Percentiles rank a stretch among this genome's conserved stretches.
Conservation (phyloP, 1,284 basidiomycete genomes). For the Irpex sp. region DNA sequence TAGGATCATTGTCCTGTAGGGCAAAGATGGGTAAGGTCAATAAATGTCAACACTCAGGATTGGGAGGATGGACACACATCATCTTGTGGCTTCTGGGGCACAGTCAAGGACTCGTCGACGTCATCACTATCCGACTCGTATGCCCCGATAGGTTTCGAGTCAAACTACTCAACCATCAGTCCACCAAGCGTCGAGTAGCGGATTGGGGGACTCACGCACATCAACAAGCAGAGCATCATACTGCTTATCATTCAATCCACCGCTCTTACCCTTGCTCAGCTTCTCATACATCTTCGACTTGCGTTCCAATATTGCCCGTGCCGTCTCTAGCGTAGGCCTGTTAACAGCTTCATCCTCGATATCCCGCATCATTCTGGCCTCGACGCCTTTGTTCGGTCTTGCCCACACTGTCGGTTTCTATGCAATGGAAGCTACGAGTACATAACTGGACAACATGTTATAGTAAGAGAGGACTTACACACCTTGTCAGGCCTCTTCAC, state of each 20-base stretch:
- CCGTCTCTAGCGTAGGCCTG: slow-evolving; percentile 66
- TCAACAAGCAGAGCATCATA: slow-evolving; percentile 78
- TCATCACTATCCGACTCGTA: slow-evolving; percentile 71
- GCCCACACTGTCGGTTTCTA: slow-evolving; percentile 75
- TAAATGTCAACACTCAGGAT: neutral
- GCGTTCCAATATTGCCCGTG: slow-evolving; percentile 64
- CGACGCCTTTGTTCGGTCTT: slow-evolving; percentile 68
- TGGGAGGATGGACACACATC: slow-evolving; percentile 8
- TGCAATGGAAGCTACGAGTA: neutral
- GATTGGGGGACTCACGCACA: slow-evolving; percentile 49
- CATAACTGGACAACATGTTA: neutral
- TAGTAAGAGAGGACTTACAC: slow-evolving; percentile 10
- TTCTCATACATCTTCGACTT: slow-evolving; percentile 86
- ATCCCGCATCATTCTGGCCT: slow-evolving; percentile 58
- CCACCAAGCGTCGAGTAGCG: neutral
- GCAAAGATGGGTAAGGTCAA: neutral
- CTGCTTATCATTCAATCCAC: slow-evolving; percentile 76
- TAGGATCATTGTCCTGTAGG: slow-evolving; percentile 66
- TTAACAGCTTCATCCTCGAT: slow-evolving; percentile 61
- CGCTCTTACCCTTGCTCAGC: slow-evolving; percentile 75
- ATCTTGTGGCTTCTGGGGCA: slow-evolving; percentile 43
- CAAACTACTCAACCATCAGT: slow-evolving; percentile 52
- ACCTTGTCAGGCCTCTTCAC: slow-evolving; percentile 66
- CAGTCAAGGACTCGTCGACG: slow-evolving; percentile 64
- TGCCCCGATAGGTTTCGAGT: slow-evolving; percentile 52